Base-by-base conservation (phyloP, 306 rosid genomes). In the Leucaena leucocephala region DNA sequence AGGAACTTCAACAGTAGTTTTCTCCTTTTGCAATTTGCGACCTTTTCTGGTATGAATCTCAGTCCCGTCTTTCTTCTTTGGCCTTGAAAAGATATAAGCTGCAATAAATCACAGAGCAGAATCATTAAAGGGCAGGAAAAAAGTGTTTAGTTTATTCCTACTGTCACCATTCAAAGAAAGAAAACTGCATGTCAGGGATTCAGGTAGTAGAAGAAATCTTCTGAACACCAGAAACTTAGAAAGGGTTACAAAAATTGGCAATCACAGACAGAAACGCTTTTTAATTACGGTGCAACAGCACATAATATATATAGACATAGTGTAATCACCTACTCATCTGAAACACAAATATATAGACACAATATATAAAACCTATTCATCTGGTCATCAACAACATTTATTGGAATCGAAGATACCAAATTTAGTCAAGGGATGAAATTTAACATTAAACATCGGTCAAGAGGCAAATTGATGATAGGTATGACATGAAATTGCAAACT, bases 371-470 rank as follows among this genome's bases (percentile, higher is more conserved):
- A 46, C 67, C 63, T 5, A 61, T 36, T 12, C 19, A 74, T 15
- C 12, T 67, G n/a, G 1, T n/a, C 46, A 75, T 19, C 22, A n/a
- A 48, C 58, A 17, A 63, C 58, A 63, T 2, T 85, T 74, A 45
- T 21, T 46, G n/a, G 21, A 58, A 76, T 10, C 9, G 52, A 70
- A 44, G 40, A 48, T n/a, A 70, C 13, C 11, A 59, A 33, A 55
- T 68, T 48, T 44, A 35, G 45, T 16, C 3, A 74, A 39, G 68
- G 73, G 45, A 68, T 48, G 33, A 67, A 57, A 8, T 27, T 27
- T 27, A 27, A 27, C 27, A 27, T 27, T 27, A 27, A 27, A 27
- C 27, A 27, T 27, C 27, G 27, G 27, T 27, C 27, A 15, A 63
- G 43, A 27, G 36, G 38, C 7, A 27, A 21, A 4, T 3, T 59